Evolutionary conservation across 805 yeast genomes (phyloP), one percentile per base, ranked within the genome.

Genomic region (Nakazawaea laoshanensis): DNA sequence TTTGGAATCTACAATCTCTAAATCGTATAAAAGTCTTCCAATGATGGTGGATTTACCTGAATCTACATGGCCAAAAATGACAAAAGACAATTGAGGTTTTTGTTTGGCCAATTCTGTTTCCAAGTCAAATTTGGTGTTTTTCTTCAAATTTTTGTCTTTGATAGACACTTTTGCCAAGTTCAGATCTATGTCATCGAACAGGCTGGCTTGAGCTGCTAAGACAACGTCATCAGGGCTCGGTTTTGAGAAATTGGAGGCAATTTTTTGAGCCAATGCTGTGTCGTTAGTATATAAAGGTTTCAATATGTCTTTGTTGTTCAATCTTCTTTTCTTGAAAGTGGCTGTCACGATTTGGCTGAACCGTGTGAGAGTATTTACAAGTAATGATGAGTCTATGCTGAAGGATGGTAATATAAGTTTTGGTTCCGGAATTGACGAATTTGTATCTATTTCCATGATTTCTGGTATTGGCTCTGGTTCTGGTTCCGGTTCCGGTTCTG

Each of bases 211-310:
- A 1, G 86, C 85, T 25, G 58, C 53, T 32, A 70, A 47, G 3
- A 81, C 65, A 30, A 64, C 53, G 47, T 86, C 95, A 57, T 88
- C 96, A 4, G 96, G 96, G 44, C 94, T 81, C 11, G 87, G 87
- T 40, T 65, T 61, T 9, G 55, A 51, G 43, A 85, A 85, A 43
- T 74, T 79, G 28, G 63, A 47, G 30, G 65, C 61, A 3, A 70
- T 67, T 52, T 61, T 65, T 42, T 50, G 52, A 6, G 34, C 54
- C 36, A 48, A 45, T 21, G 52, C 47, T 29, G 61, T 63, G 19
- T 40, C 43, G 67, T 66, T 65, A 66, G 75, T 61, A 48, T 48
- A 44, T 4, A 41, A 15, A 6, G 35, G 30, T 9, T n/a, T 27
- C 17, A 36, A 33, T n/a, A 35, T 35, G 5, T 25, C 33, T 3